phyloP scores from a whole-genome alignment of 768 basidiomycete genomes.

The Lyophyllum atratum region DNA sequence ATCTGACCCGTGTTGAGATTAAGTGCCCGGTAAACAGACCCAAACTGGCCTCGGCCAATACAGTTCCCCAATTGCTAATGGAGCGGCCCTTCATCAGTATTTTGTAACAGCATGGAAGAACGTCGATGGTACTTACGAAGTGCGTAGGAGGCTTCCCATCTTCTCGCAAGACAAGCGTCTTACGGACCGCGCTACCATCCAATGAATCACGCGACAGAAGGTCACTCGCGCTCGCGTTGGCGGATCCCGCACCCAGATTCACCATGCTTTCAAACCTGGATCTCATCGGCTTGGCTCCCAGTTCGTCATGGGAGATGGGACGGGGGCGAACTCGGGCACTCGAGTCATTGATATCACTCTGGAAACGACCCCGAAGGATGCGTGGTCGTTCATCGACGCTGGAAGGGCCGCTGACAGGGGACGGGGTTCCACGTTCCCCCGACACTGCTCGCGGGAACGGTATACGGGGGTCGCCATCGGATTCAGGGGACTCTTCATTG shows the following conservation, averaged over 20 bases:
- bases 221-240: slow-evolving; percentile 66
- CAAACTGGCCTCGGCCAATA: slow-evolving; percentile 96
- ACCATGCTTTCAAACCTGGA: slow-evolving; percentile 77
- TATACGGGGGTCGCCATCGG: slow-evolving; percentile 44
- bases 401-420: slow-evolving; percentile 36
- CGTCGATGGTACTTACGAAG: slow-evolving; percentile 60
- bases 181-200: slow-evolving; percentile 65
- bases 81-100: slow-evolving; percentile 11
- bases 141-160: slow-evolving; percentile 78
- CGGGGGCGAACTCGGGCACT: slow-evolving; percentile 53
- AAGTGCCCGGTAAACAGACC: slow-evolving; percentile 91
- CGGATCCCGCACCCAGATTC: slow-evolving; percentile 54
- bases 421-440: slow-evolving; percentile 44
- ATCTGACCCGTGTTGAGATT: slow-evolving; percentile 94
- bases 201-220: slow-evolving; percentile 59
- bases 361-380: slow-evolving; percentile 63
- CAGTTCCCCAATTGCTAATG: slow-evolving; percentile 94
- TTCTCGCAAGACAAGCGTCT: slow-evolving; percentile 76
- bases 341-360: slow-evolving; percentile 68
- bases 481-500: slow-evolving; percentile 32
- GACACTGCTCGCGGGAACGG: slow-evolving; percentile 70
- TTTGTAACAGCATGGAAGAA: slow-evolving; percentile 3
- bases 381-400: slow-evolving; percentile 38
- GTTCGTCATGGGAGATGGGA: slow-evolving; percentile 71
- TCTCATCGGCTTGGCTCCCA: slow-evolving; percentile 52